Percentiles rank a stretch among this genome's conserved stretches.
These are phyloP conservation scores for Mortierella sp. DNA, from an alignment of 371 early-diverging fungal genomes.

Conservation along the genomic window DNA sequence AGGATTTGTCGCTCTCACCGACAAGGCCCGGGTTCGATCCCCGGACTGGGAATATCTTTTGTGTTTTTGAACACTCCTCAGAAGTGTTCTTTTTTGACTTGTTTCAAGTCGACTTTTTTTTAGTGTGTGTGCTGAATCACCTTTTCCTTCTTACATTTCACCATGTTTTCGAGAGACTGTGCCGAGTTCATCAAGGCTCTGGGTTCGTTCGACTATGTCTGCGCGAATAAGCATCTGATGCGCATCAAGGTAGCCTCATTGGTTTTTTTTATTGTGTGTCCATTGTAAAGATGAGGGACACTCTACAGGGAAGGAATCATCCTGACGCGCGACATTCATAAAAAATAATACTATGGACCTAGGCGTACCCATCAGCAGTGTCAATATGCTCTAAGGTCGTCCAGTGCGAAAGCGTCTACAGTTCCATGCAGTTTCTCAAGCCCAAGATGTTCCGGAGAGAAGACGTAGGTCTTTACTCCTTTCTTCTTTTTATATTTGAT, in stretches of 20 bases:
- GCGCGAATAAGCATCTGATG: conserved; percentile 64
- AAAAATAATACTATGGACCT: conserved; percentile 6
- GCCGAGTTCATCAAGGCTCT: conserved; percentile 63
- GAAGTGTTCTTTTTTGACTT: background rate
- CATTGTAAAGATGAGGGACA: background rate
- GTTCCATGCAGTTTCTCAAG: conserved; percentile 52
- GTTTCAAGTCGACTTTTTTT: background rate
- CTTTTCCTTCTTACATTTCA: background rate
- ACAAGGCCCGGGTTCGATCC: conserved; percentile 61
- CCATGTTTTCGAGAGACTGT: conserved; percentile 51
- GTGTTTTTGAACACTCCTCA: background rate
- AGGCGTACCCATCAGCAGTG: conserved; percentile 44
- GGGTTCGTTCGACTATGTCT: conserved; percentile 71
- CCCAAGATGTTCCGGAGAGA: conserved; percentile 57
- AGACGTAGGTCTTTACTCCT: conserved; percentile 28
- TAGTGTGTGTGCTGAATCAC: background rate
- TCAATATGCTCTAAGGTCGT: conserved; percentile 43
- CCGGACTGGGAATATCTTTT: conserved; percentile 55
- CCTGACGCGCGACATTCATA: conserved; percentile 36
- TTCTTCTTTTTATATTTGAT: background rate
- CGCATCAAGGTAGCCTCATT: conserved; percentile 57
- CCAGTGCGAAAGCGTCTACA: conserved; percentile 49
- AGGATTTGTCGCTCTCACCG: conserved; percentile 61
- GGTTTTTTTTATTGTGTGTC: background rate
- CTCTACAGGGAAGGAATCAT: background rate